These are phyloP conservation scores for Tubosaeta brunneosetosa DNA, from an alignment of 768 basidiomycete species.

Conservation along the genomic window DNA sequence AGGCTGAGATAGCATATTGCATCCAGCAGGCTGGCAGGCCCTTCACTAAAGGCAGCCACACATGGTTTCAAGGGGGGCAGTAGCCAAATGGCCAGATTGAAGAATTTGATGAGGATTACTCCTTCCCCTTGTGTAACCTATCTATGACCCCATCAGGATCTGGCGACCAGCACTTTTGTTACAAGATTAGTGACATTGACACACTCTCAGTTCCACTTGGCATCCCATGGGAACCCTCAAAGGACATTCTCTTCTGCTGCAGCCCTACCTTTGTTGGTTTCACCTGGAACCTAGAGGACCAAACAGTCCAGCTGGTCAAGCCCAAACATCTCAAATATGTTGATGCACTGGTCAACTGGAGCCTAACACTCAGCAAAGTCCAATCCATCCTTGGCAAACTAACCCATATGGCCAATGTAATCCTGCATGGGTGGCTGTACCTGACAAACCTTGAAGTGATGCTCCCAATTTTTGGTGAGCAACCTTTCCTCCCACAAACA, in stretches of 20 bases:
- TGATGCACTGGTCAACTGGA: too few relatives aligned
- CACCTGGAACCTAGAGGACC: neutral
- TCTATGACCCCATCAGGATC: too few relatives aligned
- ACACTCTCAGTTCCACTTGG: neutral
- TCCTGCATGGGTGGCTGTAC: neutral
- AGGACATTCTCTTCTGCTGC: neutral
- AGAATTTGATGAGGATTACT: neutral
- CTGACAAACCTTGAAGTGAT: neutral
- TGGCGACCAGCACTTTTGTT: too few relatives aligned
- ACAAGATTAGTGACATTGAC: too few relatives aligned
- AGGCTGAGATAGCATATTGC: too few relatives aligned
- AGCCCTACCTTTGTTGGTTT: neutral
- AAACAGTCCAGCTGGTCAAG: neutral
- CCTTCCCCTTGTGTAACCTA: neutral
- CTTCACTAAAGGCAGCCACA: too few relatives aligned
- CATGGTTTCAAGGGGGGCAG: too few relatives aligned
- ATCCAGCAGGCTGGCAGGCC: too few relatives aligned
- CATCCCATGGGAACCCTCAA: slow-evolving; percentile 1
- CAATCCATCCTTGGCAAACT: neutral
- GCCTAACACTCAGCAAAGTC: neutral
- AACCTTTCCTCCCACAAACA: neutral
- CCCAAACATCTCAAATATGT: neutral
- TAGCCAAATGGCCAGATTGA: neutral
- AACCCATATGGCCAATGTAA: neutral
- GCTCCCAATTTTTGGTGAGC: neutral